Conservation (phyloP, 2,329 filamentous ascomycete genomes). For the Plectosphaerella sp. region DNA sequence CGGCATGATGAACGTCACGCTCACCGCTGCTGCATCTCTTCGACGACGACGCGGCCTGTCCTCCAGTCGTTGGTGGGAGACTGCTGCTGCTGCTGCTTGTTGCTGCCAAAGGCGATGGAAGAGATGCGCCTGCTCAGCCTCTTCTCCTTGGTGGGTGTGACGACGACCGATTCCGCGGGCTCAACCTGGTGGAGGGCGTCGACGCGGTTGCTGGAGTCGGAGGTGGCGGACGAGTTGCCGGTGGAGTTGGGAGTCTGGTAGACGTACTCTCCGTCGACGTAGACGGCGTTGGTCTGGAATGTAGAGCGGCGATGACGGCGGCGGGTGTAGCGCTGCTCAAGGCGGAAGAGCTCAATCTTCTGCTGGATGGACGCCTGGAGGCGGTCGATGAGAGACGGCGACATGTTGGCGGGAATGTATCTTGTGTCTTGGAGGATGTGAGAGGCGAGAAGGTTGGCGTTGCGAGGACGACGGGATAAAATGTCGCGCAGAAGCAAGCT, state of each 20-base stretch:
- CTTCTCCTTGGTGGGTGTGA: conserved; percentile 36
- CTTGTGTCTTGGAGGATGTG: not conserved
- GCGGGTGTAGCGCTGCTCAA: conserved; percentile 92
- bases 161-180: conserved; percentile 16
- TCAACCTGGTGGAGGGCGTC: conserved; percentile 32
- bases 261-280: conserved; percentile 94
- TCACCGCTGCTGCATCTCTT: conserved; percentile 11
- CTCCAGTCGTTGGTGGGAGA: conserved; percentile 34
- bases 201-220: conserved; percentile 21
- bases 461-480: no score
- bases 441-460: not conserved
- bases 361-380: conserved; percentile 41
- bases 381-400: conserved; percentile 46
- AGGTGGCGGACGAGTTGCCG: conserved; percentile 43
- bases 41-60: conserved; percentile 22
- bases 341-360: conserved; percentile 84
- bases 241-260: conserved; percentile 63
- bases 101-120: conserved; percentile 50
- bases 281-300: conserved; percentile 83
- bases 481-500: no score
- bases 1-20: conserved; percentile 1
- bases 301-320: conserved; percentile 82
- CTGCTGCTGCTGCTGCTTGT: conserved; percentile 29
- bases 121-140: conserved; percentile 46
- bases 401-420: conserved; percentile 14